These are phyloP conservation scores for Sutorius australiensis DNA, from an alignment of 768 basidiomycete genomes.

Conservation along the genomic window DNA sequence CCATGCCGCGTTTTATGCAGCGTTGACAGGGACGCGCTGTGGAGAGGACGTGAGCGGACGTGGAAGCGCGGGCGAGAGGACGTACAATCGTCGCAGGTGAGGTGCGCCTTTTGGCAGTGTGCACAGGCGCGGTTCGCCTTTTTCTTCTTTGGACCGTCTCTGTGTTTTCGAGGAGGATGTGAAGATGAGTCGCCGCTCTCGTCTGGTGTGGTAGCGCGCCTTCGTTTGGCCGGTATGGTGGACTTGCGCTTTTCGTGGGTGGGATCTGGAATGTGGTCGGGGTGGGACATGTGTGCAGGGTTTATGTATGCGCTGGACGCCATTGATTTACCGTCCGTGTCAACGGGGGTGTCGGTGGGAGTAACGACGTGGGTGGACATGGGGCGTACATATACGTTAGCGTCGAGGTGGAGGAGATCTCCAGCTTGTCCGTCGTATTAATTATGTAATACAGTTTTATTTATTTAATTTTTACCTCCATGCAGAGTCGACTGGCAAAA, in stretches of 20 bases:
- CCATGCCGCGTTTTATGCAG: constrained; percentile 91
- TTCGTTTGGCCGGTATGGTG: constrained; percentile 46
- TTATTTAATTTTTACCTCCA: neutral
- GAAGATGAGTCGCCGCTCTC: constrained; percentile 48
- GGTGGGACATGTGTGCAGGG: constrained; percentile 38
- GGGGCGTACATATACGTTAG: constrained; percentile 11
- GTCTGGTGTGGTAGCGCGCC: constrained; percentile 59
- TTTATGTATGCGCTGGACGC: constrained; percentile 36
- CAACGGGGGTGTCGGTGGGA: neutral
- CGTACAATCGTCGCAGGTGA: constrained; percentile 98
- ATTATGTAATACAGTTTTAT: constrained; percentile 19
- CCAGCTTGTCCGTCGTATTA: neutral
- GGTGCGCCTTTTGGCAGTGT: constrained; percentile 94
- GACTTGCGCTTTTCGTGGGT: constrained; percentile 38
- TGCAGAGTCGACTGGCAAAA: constrained; percentile 22
- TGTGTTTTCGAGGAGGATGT: constrained; percentile 48
- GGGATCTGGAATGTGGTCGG: constrained; percentile 26
- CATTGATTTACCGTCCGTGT: neutral
- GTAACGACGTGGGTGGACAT: constrained; percentile 7
- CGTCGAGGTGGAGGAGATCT: constrained; percentile 13
- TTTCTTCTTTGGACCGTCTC: constrained; percentile 88
- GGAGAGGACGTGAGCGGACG: constrained; percentile 11
- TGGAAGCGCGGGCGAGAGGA: constrained; percentile 18
- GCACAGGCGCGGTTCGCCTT: constrained; percentile 92
- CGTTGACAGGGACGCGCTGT: constrained; percentile 94